These are phyloP conservation scores for Emmonsia crescens DNA, from an alignment of 2,329 filamentous ascomycete species.

Conservation along the genomic window DNA sequence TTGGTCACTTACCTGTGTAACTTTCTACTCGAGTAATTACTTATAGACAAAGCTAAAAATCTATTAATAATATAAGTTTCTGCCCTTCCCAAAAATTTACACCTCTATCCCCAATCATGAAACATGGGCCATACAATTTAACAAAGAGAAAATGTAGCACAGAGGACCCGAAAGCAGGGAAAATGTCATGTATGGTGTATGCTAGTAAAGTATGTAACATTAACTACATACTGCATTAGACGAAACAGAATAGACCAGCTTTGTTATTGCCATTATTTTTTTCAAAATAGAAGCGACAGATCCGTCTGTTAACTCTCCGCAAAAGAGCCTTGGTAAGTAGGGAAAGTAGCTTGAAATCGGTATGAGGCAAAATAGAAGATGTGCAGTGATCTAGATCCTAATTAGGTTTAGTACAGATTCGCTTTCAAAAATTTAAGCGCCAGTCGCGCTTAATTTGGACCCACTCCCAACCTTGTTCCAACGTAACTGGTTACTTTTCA, in stretches of 20 bases:
- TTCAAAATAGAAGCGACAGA: background rate
- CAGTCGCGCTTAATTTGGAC: background rate
- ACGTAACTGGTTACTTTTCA: background rate
- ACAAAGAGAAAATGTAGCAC: background rate
- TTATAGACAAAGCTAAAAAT: background rate
- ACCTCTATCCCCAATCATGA: background rate
- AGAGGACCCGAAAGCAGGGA: background rate
- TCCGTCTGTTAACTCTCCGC: background rate
- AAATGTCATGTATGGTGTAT: too few relatives aligned
- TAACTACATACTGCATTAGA: too few relatives aligned
- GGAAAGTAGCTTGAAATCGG: too few relatives aligned
- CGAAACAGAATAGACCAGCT: too few relatives aligned
- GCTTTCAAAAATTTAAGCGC: background rate
- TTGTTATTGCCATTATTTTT: too few relatives aligned
- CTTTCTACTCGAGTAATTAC: background rate
- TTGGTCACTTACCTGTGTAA: background rate
- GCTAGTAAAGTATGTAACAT: too few relatives aligned
- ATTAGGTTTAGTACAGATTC: background rate
- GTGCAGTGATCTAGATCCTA: background rate
- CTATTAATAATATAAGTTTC: background rate
- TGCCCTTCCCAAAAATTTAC: too few relatives aligned
- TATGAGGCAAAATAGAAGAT: too few relatives aligned
- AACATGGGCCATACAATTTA: background rate
- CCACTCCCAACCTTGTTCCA: background rate
- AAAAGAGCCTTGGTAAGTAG: too few relatives aligned